phyloP scores from a whole-genome alignment of 1,284 basidiomycete genomes.

The Pyrrhoderma noxium region DNA sequence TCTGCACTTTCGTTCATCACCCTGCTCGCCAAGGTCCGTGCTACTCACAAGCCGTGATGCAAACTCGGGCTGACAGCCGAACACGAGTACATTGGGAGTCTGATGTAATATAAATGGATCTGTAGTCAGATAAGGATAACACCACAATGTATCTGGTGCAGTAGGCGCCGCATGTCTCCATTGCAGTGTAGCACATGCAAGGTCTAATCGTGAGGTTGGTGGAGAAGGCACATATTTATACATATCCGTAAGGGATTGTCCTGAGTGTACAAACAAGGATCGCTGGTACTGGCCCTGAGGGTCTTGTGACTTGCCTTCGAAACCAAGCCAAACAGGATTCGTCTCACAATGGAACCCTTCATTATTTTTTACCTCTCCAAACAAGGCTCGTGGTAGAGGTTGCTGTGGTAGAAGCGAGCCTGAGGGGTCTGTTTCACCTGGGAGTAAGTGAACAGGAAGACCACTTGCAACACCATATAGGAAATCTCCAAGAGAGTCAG shows the following conservation, averaged over 20 bases:
- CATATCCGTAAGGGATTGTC: slow-evolving; percentile 93
- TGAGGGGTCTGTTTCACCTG: slow-evolving; percentile 83
- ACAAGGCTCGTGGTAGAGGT: slow-evolving; percentile 86
- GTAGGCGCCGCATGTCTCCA: slow-evolving; percentile 98
- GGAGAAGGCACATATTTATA: slow-evolving; percentile 82
- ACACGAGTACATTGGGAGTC: slow-evolving; percentile 84
- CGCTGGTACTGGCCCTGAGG: slow-evolving; percentile 27
- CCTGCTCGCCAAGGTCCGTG: slow-evolving; percentile 24
- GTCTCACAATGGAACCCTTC: slow-evolving; percentile 75
- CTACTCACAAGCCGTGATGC: slow-evolving; percentile 60
- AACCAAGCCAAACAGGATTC: slow-evolving; percentile 83
- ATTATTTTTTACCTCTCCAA: slow-evolving; percentile 61
- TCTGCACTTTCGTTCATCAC: slow-evolving; percentile 44
- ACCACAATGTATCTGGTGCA: slow-evolving; percentile 97
- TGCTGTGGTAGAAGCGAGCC: slow-evolving; percentile 91
- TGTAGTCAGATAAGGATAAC: slow-evolving; percentile 83
- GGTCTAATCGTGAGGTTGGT: slow-evolving; percentile 57
- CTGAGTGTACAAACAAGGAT: slow-evolving; percentile 76
- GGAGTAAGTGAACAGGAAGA: slow-evolving; percentile 77
- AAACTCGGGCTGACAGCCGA: slow-evolving; percentile 90
- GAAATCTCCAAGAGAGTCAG: slow-evolving; percentile 59
- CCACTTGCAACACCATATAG: slow-evolving; percentile 67
- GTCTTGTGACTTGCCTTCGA: slow-evolving; percentile 27
- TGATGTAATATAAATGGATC: slow-evolving; percentile 88
- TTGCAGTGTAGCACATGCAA: slow-evolving; percentile 75